Evolutionary conservation across 192 early-diverging fungal species (phyloP).

Genomic region (Thamnidium elegans): DNA sequence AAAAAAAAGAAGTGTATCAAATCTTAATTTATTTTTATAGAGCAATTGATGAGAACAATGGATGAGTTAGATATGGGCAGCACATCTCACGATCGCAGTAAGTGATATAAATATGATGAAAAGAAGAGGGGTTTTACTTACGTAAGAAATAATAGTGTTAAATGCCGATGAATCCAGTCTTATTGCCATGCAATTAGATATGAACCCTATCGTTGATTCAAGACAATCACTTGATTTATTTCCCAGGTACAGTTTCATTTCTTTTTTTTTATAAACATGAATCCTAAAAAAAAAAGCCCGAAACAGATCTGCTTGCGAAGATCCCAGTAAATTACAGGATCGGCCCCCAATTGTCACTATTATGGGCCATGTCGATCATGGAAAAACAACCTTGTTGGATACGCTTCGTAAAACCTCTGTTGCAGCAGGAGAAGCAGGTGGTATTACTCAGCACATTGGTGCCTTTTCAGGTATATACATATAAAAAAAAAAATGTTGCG

Average conservation of each 20-base stretch:
- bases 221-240: conserved; percentile 53
- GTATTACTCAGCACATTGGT: conserved; percentile 99
- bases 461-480: conserved; percentile 72
- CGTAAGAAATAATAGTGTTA: conserved; percentile 48
- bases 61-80: conserved; percentile 77
- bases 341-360: conserved; percentile 95
- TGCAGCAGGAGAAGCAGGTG: conserved; percentile 90
- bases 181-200: conserved; percentile 83
- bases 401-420: conserved; percentile 88
- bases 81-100: conserved; percentile 67
- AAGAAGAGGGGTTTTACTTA: not conserved
- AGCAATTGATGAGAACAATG: conserved; percentile 71
- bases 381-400: conserved; percentile 95
- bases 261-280: too few species aligned
- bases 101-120: conserved; percentile 11
- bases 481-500: not conserved
- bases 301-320: conserved; percentile 59
- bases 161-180: conserved; percentile 82
- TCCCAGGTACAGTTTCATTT: conserved; percentile 54
- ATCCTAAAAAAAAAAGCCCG: not conserved
- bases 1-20: not conserved
- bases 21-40: conserved; percentile 22
- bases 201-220: conserved; percentile 76
- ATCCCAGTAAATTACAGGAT: conserved; percentile 67
- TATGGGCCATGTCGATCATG: conserved; percentile 98